Conservation (phyloP, 2,329 filamentous ascomycete genomes). For the Ploettnerulaceae sp. region DNA sequence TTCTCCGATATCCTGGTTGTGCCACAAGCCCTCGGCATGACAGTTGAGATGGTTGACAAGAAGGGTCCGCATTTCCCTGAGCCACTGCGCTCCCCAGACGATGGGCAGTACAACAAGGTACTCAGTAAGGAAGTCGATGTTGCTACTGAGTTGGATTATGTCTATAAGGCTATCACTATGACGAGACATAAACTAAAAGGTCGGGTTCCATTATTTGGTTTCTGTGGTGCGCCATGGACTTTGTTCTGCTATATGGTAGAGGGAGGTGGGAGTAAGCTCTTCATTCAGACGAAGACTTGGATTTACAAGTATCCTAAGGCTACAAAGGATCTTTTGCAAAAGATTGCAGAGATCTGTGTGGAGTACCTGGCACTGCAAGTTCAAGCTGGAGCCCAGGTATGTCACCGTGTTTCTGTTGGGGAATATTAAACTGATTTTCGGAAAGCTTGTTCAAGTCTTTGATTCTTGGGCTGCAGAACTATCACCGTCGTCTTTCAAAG, state of each 20-base stretch:
- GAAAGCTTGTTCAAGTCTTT: slow-evolving; percentile 84
- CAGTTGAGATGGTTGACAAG: slow-evolving; percentile 97
- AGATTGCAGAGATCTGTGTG: slow-evolving; percentile 91
- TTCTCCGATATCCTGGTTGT: slow-evolving; percentile 98
- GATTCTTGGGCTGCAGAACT: slow-evolving; percentile 98
- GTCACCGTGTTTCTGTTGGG: slow-evolving; percentile 9
- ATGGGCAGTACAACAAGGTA: slow-evolving; percentile 76
- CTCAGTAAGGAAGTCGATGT: slow-evolving; percentile 79
- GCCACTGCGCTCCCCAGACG: slow-evolving; percentile 72
- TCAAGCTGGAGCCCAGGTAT: slow-evolving; percentile 81
- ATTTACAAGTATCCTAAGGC: slow-evolving; percentile 83
- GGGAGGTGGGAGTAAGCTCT: slow-evolving; percentile 91
- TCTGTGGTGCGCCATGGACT: slow-evolving; percentile 96
- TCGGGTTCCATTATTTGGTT: slow-evolving; percentile 87
- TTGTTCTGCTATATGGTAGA: slow-evolving; percentile 99
- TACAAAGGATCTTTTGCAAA: slow-evolving; percentile 75
- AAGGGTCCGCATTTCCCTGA: slow-evolving; percentile 93
- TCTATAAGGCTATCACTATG: slow-evolving; percentile 90
- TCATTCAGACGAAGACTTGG: slow-evolving; percentile 93
- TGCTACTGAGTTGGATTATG: slow-evolving; percentile 79
- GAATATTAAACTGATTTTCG: slow-evolving; percentile 7
- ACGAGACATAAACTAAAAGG: slow-evolving; percentile 85
- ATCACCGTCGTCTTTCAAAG: slow-evolving; percentile 74
- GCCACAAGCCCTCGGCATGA: slow-evolving; percentile 96
- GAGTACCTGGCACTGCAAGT: slow-evolving; percentile 93